Evolutionary conservation across 2,329 filamentous ascomycete genomes (phyloP).

Genomic region (Plenodomus biglobosus): DNA sequence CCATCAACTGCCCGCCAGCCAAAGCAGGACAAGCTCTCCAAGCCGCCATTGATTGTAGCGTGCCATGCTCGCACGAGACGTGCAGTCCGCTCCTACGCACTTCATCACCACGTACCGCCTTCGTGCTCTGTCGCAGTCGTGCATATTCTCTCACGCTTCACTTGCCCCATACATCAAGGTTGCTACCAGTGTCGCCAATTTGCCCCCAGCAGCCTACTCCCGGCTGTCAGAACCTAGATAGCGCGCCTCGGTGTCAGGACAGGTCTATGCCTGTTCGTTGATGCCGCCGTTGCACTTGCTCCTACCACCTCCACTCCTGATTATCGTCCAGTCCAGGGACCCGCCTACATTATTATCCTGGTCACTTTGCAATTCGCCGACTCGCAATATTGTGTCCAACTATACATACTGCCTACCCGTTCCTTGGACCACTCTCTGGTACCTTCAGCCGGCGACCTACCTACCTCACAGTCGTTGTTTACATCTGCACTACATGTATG

Average conservation of each 20-base stretch:
- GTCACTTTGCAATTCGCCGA: conserved; percentile 31
- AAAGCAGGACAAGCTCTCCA: conserved; percentile 28
- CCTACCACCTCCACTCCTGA: conserved; percentile 25
- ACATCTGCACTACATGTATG: conserved; percentile 17
- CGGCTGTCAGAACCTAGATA: conserved; percentile 20
- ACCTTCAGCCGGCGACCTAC: conserved; percentile 17
- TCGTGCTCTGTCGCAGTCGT: conserved; percentile 27
- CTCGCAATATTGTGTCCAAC: conserved; percentile 25
- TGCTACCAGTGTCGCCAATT: conserved; percentile 19
- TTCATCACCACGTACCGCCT: conserved; percentile 17
- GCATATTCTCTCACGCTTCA: conserved; percentile 30
- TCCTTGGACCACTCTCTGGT: conserved; percentile 21
- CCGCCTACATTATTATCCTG: conserved; percentile 26
- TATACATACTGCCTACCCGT: conserved; percentile 18
- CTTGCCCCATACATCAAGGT: conserved; percentile 23
- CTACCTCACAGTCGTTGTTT: conserved; percentile 14
- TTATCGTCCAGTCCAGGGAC: conserved; percentile 28
- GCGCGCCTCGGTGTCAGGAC: conserved; percentile 21
- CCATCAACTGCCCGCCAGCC: conserved; percentile 29
- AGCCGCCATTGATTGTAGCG: conserved; percentile 27
- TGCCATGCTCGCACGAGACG: conserved; percentile 32
- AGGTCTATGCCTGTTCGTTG: conserved; percentile 33
- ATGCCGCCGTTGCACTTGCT: conserved; percentile 31
- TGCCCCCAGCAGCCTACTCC: conserved; percentile 25
- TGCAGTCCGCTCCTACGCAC: conserved; percentile 27